Evolutionary conservation across 106 monocot genomes (phyloP), one percentile per base, ranked within the genome.

Genomic region (Dioscorea dumetorum): DNA sequence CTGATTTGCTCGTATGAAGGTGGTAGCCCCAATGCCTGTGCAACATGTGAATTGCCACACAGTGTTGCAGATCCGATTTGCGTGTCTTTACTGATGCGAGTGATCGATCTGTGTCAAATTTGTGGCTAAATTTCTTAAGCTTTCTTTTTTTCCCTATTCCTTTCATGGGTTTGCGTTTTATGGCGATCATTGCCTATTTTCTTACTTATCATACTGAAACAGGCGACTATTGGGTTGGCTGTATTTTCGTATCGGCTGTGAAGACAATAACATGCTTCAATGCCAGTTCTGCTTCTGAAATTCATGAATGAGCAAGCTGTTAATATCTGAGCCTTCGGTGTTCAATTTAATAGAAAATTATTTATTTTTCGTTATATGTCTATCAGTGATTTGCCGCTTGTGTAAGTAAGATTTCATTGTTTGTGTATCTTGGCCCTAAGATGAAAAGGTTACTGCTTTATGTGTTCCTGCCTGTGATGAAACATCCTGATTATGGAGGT

Each of bases 41-140:
- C 54, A 16, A 56, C n/a, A 56, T 41, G 51, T 14, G 16, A 14
- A 4, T 56, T 11, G 70, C 74, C 80, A 62, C 68, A 60, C 80
- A 53, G 78, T 74, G 82, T 82, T 82, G 70, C 78, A 82, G 82
- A 28, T 73, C 69, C 13, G 65, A 15, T 73, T 23, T 35, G 62
- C 19, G 16, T 57, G 41, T 41, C 41, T 41, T 41, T 41, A 41
- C 10, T 41, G 41, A 41, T 41, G 41, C 41, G 3, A 41, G 41
- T 41, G 41, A 12, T 31, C 21, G 78, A 74, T 82, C 74, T 82
- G 82, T 70, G 78, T 82, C 82, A 82, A 62, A 65, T 70, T 20
- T 54, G 62, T 60, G 74, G 60, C 70, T 49, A 78, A 49, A 76
- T 65, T 41, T 41, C 6, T 8, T 28, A 28, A 1, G 28, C 28